Percentiles rank a stretch among this genome's conserved stretches.
Evolutionary conservation across 1,284 basidiomycete genomes (phyloP).

Genomic region (Lentinus polychrous): DNA sequence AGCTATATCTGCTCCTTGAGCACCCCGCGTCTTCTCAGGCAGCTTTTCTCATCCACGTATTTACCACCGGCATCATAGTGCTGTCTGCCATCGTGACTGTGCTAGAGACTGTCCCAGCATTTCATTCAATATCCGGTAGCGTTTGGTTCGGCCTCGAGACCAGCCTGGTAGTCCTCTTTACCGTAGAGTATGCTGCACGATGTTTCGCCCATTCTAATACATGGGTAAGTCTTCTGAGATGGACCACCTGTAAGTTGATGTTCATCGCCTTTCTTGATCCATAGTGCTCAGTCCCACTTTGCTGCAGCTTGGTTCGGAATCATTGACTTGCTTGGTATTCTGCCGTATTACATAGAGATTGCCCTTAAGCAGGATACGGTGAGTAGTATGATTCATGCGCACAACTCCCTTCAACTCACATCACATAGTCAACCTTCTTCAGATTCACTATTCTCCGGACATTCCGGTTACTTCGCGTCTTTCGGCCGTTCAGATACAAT

Average conservation of each 20-base stretch:
- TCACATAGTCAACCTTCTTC: constrained; percentile 66
- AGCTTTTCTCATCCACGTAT: constrained; percentile 60
- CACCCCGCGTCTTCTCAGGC: constrained; percentile 59
- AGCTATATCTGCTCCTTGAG: constrained; percentile 57
- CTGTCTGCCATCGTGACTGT: constrained; percentile 76
- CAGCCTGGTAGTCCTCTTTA: constrained; percentile 73
- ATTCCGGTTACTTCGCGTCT: constrained; percentile 80
- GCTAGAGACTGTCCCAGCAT: constrained; percentile 78
- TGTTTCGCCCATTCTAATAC: constrained; percentile 59
- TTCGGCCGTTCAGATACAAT: constrained; percentile 81
- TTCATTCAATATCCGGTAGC: constrained; percentile 63
- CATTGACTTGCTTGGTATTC: constrained; percentile 76
- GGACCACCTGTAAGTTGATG: constrained; percentile 57
- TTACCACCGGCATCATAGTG: constrained; percentile 57
- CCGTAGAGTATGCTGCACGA: constrained; percentile 67
- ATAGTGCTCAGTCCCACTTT: constrained; percentile 1
- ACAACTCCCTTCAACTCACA: constrained; percentile 1
- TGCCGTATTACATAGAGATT: constrained; percentile 85
- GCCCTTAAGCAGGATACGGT: constrained; percentile 81
- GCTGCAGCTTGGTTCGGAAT: constrained; percentile 75
- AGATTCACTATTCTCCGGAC: constrained; percentile 83
- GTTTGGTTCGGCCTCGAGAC: constrained; percentile 82
- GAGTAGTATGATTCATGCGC: constrained; percentile 21
- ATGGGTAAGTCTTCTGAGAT: constrained; percentile 52
- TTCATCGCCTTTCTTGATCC: constrained; percentile 7